Evolutionary conservation across 2,329 filamentous ascomycete genomes (phyloP).

Genomic region (Xylariales sp.): DNA sequence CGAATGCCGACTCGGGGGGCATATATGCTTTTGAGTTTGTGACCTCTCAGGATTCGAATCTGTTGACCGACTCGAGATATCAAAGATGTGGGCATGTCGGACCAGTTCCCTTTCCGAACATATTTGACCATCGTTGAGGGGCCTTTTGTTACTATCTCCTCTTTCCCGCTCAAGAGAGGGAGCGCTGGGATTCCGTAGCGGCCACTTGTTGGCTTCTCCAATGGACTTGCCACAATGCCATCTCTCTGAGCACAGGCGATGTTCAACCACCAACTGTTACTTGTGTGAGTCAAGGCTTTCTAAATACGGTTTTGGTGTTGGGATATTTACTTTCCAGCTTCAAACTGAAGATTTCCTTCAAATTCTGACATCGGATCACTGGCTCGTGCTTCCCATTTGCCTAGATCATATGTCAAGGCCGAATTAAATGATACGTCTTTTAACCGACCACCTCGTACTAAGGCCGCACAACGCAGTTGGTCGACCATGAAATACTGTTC

Average conservation of each 20-base stretch:
- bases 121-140: slow-evolving; percentile 32
- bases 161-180: slow-evolving; percentile 47
- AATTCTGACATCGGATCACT: slow-evolving; percentile 31
- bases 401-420: slow-evolving; percentile 21
- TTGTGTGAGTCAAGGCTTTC: not conserved
- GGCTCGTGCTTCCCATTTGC: slow-evolving; percentile 32
- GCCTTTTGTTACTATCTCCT: slow-evolving; percentile 32
- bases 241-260: slow-evolving; percentile 52
- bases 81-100: slow-evolving; percentile 44
- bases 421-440: slow-evolving; percentile 35
- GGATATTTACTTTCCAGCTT: slow-evolving; percentile 47
- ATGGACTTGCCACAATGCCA: slow-evolving; percentile 43
- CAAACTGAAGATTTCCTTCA: slow-evolving; percentile 36
- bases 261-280: slow-evolving; percentile 53
- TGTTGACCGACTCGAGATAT: slow-evolving; percentile 44
- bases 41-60: slow-evolving; percentile 49
- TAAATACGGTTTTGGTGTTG: no score
- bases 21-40: slow-evolving; percentile 43
- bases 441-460: slow-evolving; percentile 33
- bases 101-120: slow-evolving; percentile 34
- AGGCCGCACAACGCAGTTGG: slow-evolving; percentile 30
- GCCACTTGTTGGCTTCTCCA: slow-evolving; percentile 41
- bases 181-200: slow-evolving; percentile 41
- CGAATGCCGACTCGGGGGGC: slow-evolving; percentile 49
- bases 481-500: slow-evolving; percentile 42